Evolutionary conservation across 495 filamentous ascomycete genomes (phyloP).

Genomic region (Achaetomiella virescens): DNA sequence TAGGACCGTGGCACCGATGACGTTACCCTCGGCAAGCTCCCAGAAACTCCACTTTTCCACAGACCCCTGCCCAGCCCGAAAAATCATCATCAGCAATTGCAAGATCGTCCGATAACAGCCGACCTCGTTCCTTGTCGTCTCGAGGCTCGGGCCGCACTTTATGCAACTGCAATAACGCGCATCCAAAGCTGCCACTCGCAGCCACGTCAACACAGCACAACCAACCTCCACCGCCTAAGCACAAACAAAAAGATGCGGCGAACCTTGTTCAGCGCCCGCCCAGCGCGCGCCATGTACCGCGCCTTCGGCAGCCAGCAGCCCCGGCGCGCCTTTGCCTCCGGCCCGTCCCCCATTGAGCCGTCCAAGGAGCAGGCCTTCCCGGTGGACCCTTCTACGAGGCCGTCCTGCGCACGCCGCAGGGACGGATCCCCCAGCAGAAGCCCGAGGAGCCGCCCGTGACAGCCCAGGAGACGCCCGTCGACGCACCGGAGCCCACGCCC

Average conservation of each 20-base stretch:
- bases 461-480: constrained; percentile 11
- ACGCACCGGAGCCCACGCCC: constrained; percentile 7
- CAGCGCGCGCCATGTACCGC: constrained; percentile 20
- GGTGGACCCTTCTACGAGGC: constrained; percentile 40
- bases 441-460: constrained; percentile 24
- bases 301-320: constrained; percentile 15
- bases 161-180: neutral
- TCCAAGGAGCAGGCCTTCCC: constrained; percentile 30
- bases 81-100: constrained; percentile 8
- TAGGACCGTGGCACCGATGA: constrained; percentile 6
- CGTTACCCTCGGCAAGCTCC: constrained; percentile 17
- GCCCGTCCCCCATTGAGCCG: constrained; percentile 16
- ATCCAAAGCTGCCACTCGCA: neutral
- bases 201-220: neutral
- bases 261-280: constrained; percentile 21
- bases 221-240: neutral
- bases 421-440: constrained; percentile 25
- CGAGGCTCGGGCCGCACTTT: neutral
- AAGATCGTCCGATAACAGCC: neutral
- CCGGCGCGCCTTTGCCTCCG: constrained; percentile 23
- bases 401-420: constrained; percentile 37
- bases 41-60: constrained; percentile 7
- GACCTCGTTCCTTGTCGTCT: neutral
- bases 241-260: constrained; percentile 20
- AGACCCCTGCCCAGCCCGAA: constrained; percentile 5